Evolutionary conservation across 2,329 filamentous ascomycete species (phyloP).

Genomic region (Ophiognomonia clavigignenti-juglandacearum): DNA sequence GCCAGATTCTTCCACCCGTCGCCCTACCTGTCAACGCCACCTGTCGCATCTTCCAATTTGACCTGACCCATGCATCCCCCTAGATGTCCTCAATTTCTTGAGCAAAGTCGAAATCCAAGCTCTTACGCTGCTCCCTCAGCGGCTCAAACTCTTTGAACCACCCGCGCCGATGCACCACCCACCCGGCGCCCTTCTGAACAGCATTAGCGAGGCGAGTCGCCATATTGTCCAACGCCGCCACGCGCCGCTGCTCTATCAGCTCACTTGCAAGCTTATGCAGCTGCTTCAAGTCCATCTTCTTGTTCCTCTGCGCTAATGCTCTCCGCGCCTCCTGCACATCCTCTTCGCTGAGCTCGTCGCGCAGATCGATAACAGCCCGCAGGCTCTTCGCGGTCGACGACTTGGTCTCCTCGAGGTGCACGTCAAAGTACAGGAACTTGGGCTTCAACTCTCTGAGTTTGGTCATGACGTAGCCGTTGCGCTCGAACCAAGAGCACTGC

Average conservation of each 20-base stretch:
- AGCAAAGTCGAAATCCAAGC: too few relatives aligned
- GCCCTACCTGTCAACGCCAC: too few relatives aligned
- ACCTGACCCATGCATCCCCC: too few relatives aligned
- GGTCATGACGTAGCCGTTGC: conserved; percentile 1
- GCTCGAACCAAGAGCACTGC: background rate
- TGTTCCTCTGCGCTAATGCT: too few relatives aligned
- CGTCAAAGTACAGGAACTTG: conserved; percentile 18
- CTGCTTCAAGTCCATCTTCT: conserved; percentile 6
- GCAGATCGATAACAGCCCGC: conserved; percentile 10
- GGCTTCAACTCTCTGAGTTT: conserved; percentile 17
- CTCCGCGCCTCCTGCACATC: conserved; percentile 4
- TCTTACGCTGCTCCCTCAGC: background rate
- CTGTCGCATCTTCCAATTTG: too few relatives aligned
- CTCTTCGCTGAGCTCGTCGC: background rate
- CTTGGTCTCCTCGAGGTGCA: conserved; percentile 16
- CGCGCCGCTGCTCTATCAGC: conserved; percentile 10
- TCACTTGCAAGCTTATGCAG: conserved; percentile 9
- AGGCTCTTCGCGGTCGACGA: conserved; percentile 27
- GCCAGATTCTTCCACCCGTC: too few relatives aligned
- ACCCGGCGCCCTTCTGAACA: conserved; percentile 16
- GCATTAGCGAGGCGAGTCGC: conserved; percentile 20
- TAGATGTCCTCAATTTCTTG: too few relatives aligned
- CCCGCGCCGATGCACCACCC: conserved; percentile 17
- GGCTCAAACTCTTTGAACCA: conserved; percentile 15
- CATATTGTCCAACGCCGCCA: conserved; percentile 14